Conservation (phyloP, 495 filamentous ascomycete genomes). For the Talaromyces nanjingensis region DNA sequence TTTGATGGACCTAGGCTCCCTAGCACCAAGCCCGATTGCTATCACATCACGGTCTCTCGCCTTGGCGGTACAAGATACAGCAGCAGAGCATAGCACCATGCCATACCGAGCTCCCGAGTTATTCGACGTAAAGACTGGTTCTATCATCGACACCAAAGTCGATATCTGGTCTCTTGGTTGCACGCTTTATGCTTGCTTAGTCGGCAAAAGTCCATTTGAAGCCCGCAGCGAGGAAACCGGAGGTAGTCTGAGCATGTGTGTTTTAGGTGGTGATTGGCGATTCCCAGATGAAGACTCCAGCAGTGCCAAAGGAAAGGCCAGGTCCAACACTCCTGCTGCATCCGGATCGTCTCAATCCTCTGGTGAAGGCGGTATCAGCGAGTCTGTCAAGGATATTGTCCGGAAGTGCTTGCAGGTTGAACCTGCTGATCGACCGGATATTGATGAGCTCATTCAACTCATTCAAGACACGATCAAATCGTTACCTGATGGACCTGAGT, state of each 20-base stretch:
- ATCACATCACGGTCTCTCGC: slow-evolving; percentile 90
- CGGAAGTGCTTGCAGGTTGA: slow-evolving; percentile 88
- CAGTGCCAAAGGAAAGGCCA: slow-evolving; percentile 49
- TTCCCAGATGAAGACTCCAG: slow-evolving; percentile 75
- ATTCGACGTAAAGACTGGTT: slow-evolving; percentile 94
- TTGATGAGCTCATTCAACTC: slow-evolving; percentile 78
- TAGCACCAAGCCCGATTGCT: slow-evolving; percentile 81
- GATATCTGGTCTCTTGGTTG: slow-evolving; percentile 98
- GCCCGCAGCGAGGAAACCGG: slow-evolving; percentile 92
- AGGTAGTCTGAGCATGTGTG: slow-evolving; percentile 84
- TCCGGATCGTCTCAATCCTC: slow-evolving; percentile 17
- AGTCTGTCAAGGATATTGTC: slow-evolving; percentile 76
- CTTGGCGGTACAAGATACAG: slow-evolving; percentile 84
- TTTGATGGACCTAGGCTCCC: slow-evolving; percentile 95
- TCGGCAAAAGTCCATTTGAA: slow-evolving; percentile 95
- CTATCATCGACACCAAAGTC: slow-evolving; percentile 89
- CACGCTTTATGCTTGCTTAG: slow-evolving; percentile 90
- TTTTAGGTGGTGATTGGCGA: slow-evolving; percentile 85
- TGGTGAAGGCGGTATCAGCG: slow-evolving; percentile 49
- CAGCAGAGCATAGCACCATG: slow-evolving; percentile 96
- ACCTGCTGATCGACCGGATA: slow-evolving; percentile 81
- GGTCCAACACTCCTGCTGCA: slow-evolving; percentile 26
- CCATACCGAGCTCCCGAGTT: slow-evolving; percentile 96
- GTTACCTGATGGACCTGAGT: slow-evolving; percentile 52
- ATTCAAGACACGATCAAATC: slow-evolving; percentile 68